Evolutionary conservation across 2,329 filamentous ascomycete genomes (phyloP), one percentile per base, ranked within the genome.

Genomic region (Colletotrichum ledebouriae): DNA sequence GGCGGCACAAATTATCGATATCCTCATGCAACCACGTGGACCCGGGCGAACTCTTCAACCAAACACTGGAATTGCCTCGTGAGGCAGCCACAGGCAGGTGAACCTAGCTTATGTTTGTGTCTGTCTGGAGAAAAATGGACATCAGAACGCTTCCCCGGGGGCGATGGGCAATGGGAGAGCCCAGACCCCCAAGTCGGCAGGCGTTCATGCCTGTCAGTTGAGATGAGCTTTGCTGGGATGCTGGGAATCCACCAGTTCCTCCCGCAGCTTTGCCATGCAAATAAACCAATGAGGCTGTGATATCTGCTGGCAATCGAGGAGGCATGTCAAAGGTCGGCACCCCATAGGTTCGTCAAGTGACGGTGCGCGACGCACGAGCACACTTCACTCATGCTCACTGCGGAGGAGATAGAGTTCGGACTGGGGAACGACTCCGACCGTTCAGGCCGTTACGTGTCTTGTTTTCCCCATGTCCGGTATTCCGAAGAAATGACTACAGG

Each of bases 211-310:
- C 39, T 37, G 56, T n/a, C n/a, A 37, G 52, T 37, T 17, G 52
- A 58, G 46, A 17, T 25, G n/a, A 63, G 47, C 37, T 63, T 47
- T 63, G 59, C 59, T 41, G 6, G 59, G 29, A 4, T 63, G 59
- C 59, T 41, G 6, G 59, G 29, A 4, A 22, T 44, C 29, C 29
- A 29, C 29, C 29, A 29, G 6, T 25, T 22, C 29, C n/a, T 41
- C 46, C 13, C 5, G 29, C 11, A 33, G 34, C 39, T 20, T 33
- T 39, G 47, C 61, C 49, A 53, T 65, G 59, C 53, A n/a, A 20
- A 20, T 7, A 9, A 22, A 7, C 22, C 34, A 5, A 17, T 33
- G 6, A n/a, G 13, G 11, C 34, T 44, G 50, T 63, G 59, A 17
- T n/a, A 17, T 17, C 50, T 57, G 50, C 59, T 58, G 52, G 33